These are phyloP conservation scores for Rhizopogon vesiculosus DNA, from an alignment of 768 basidiomycete genomes.

Conservation along the genomic window DNA sequence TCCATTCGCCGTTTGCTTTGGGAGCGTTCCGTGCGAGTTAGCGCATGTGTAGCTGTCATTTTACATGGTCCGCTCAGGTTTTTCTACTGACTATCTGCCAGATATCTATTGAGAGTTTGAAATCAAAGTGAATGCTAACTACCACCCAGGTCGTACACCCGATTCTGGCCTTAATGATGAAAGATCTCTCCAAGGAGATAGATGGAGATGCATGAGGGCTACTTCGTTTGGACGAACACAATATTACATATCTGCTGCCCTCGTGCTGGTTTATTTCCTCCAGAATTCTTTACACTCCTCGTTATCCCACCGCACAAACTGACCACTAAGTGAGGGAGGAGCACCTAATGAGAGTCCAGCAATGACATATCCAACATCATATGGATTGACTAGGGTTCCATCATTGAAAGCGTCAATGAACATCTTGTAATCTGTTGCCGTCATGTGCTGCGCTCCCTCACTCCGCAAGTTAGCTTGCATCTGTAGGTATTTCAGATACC, in stretches of 20 bases:
- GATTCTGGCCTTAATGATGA: no score
- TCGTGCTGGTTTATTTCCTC: conserved; percentile 15
- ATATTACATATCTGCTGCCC: neutral
- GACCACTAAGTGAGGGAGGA: conserved; percentile 57
- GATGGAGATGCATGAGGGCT: no score
- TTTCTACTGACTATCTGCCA: no score
- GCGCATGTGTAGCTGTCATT: no score
- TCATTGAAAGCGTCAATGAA: conserved; percentile 57
- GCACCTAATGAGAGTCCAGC: conserved; percentile 71
- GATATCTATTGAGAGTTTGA: no score
- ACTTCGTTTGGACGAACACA: neutral
- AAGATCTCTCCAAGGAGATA: no score
- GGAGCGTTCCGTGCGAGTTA: no score
- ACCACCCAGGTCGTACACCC: no score
- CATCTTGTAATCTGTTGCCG: conserved; percentile 43
- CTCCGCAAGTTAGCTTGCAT: conserved; percentile 65
- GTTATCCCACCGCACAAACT: conserved; percentile 80
- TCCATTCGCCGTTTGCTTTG: no score
- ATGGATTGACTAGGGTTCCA: conserved; percentile 72
- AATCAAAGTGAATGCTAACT: no score
- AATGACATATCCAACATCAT: conserved; percentile 73
- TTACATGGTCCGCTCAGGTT: no score
- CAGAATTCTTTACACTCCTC: conserved; percentile 60
- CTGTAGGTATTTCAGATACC: conserved; percentile 30
- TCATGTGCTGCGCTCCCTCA: conserved; percentile 50